Evolutionary conservation across 805 yeast species (phyloP).

Genomic region (Candida dendrica): DNA sequence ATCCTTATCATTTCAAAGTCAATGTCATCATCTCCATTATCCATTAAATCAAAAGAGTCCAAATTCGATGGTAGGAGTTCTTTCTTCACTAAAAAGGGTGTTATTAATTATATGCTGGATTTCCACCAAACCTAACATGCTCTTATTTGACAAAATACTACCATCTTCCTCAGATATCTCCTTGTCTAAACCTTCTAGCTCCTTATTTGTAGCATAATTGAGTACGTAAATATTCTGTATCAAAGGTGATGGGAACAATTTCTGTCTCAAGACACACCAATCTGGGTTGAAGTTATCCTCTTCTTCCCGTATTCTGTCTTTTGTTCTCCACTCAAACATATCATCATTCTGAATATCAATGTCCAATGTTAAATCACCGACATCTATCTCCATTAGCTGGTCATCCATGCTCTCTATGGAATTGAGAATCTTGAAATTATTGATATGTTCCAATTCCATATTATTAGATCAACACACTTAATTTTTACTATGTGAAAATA

Average conservation of each 20-base stretch:
- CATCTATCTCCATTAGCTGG: not conserved
- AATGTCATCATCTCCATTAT: constrained; percentile 14
- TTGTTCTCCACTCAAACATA: constrained; percentile 5
- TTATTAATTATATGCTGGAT: too few species aligned
- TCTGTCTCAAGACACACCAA: constrained; percentile 24
- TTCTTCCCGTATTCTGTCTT: not conserved
- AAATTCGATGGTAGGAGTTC: constrained; percentile 15
- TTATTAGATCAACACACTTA: too few species aligned
- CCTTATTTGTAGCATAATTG: constrained; percentile 10
- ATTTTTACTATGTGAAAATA: too few species aligned
- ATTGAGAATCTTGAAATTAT: too few species aligned
- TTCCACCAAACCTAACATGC: too few species aligned
- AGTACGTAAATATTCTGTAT: constrained; percentile 28
- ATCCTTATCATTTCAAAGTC: constrained; percentile 12
- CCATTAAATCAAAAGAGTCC: constrained; percentile 14
- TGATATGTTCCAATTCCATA: too few species aligned
- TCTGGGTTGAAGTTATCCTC: constrained; percentile 3
- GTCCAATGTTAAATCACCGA: not conserved
- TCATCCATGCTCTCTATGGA: not conserved
- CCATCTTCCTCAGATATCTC: constrained; percentile 11
- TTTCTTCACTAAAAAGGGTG: constrained; percentile 17
- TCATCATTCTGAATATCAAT: not conserved
- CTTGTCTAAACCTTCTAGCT: constrained; percentile 11
- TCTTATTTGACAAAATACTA: constrained; percentile 3
- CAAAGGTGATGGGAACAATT: constrained; percentile 35